phyloP scores from a whole-genome alignment of 202 grass and related monocot species.

The Panicum virgatum region DNA sequence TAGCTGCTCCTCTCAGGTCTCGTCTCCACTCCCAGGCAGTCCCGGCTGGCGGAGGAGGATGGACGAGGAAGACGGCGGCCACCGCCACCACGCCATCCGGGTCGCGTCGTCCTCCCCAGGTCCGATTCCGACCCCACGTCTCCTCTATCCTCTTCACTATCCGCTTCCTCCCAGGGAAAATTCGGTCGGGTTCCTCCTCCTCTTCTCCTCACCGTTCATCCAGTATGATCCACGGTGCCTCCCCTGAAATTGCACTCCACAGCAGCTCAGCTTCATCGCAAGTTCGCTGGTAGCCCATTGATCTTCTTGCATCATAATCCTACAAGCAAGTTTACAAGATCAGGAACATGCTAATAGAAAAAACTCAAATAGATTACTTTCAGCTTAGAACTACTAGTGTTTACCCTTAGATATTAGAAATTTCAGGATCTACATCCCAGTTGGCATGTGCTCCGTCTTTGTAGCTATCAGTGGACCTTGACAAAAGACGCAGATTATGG shows the following conservation, averaged over 20 bases:
- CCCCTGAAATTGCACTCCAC: too few relatives aligned
- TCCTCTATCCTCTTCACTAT: neutral
- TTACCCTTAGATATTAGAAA: too few relatives aligned
- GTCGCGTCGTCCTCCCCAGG: neutral
- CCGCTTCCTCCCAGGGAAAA: neutral
- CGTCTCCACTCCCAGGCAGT: neutral
- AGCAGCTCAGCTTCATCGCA: too few relatives aligned
- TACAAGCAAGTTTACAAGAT: too few relatives aligned
- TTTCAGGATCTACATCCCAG: neutral
- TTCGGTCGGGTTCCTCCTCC: neutral
- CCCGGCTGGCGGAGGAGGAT: neutral
- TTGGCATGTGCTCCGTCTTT: neutral
- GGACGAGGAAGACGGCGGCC: slow-evolving; percentile 9
- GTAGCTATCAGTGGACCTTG: neutral
- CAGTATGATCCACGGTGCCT: neutral
- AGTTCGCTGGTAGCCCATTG: too few relatives aligned
- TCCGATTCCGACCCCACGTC: neutral
- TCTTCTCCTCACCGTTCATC: neutral
- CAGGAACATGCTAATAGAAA: too few relatives aligned
- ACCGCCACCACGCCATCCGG: slow-evolving; percentile 22
- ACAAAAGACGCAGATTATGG: neutral
- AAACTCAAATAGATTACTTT: too few relatives aligned
- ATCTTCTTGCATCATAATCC: too few relatives aligned
- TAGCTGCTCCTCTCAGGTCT: neutral
- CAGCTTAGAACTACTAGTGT: too few relatives aligned